Evolutionary conservation across 495 filamentous ascomycete species (phyloP), one percentile per base, ranked within the genome.

Genomic region (Neurospora tetrasperma): DNA sequence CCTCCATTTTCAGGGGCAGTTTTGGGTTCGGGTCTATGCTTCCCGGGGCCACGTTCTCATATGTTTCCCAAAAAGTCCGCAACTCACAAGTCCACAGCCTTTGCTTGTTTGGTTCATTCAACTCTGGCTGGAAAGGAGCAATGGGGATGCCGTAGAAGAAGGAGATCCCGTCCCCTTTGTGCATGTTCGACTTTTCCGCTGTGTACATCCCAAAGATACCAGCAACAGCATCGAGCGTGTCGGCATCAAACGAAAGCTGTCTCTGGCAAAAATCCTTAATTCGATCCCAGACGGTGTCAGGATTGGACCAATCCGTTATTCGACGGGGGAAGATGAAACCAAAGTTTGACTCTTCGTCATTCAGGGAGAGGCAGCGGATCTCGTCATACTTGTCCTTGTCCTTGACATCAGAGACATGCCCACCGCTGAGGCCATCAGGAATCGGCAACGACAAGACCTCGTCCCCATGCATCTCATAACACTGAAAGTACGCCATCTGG

Each of bases 401-500:
- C 42, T 44, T 44, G 16, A 44, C 42, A 44, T 44, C 42, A 43
- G 42, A 43, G 2, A 18, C 42, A 43, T 43, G 42, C 16, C 10
- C 11, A 27, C 48, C 20, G 48, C 20, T 27, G 16, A 23, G 23
- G 2, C 12, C 23, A 59, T 7, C 48, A 59, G 23, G 48, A 27
- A 59, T 31, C 31, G 69, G 72, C 46, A 70, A 40, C 27, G 69
- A 42, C n/a, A 71, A 44, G 6, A 38, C 70, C 66, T 80, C 79
- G 46, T n/a, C 69, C 66, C 76, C 76, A 68, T 74, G 70, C 72
- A 75, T 79, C 11, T 70, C 72, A 18, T 76, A 70, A 72, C 82
- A 84, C 62, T 83, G 77, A 70, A 79, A 85, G 69, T 80, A 83
- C 38, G 79, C 72, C 71, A 81, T 76, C 1, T 77, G 41, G 8